A percentile compares a stretch with the other conserved stretches of the same genome.
Conservation (phyloP, 345 rosid species). For the Brassica juncea region DNA sequence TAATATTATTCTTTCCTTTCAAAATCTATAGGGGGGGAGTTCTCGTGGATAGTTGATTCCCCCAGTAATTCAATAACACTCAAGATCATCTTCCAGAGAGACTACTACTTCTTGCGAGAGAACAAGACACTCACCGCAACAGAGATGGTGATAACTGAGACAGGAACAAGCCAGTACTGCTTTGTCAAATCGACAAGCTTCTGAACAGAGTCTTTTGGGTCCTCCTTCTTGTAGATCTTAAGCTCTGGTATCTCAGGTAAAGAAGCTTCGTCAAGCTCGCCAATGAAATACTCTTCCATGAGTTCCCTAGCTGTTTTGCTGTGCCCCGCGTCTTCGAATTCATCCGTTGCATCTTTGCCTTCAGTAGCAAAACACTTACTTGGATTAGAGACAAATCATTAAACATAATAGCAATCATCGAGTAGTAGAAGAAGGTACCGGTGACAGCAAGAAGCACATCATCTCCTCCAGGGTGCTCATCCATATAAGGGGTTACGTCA, state of each 20-base stretch:
- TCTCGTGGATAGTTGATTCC: constrained; percentile 21
- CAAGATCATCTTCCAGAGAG: constrained; percentile 14
- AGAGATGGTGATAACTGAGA: constrained; percentile 58
- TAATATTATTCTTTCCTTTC: neutral
- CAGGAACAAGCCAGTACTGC: constrained; percentile 75
- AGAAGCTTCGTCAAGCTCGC: constrained; percentile 67
- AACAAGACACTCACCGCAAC: constrained; percentile 58
- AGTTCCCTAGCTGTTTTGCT: constrained; percentile 71
- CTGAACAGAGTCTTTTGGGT: constrained; percentile 36
- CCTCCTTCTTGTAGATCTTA: constrained; percentile 52
- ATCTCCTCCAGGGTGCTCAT: constrained; percentile 96
- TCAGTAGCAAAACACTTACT: constrained; percentile 15
- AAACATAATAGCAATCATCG: neutral
- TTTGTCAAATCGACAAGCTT: constrained; percentile 56
- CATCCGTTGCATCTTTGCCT: constrained; percentile 88
- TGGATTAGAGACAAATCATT: constrained; percentile 12
- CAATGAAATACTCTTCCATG: constrained; percentile 62
- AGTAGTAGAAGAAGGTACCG: constrained; percentile 46
- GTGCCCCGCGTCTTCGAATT: constrained; percentile 91
- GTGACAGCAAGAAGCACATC: constrained; percentile 74
- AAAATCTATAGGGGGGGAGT: constrained; percentile 12
- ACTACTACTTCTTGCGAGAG: constrained; percentile 67
- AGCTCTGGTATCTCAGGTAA: constrained; percentile 59
- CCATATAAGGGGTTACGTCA: constrained; percentile 78
- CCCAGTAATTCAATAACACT: constrained; percentile 12